Percentiles rank a stretch among this genome's conserved stretches.
These are phyloP conservation scores for Letharia columbiana DNA, from an alignment of 495 filamentous ascomycete species.

Conservation along the genomic window DNA sequence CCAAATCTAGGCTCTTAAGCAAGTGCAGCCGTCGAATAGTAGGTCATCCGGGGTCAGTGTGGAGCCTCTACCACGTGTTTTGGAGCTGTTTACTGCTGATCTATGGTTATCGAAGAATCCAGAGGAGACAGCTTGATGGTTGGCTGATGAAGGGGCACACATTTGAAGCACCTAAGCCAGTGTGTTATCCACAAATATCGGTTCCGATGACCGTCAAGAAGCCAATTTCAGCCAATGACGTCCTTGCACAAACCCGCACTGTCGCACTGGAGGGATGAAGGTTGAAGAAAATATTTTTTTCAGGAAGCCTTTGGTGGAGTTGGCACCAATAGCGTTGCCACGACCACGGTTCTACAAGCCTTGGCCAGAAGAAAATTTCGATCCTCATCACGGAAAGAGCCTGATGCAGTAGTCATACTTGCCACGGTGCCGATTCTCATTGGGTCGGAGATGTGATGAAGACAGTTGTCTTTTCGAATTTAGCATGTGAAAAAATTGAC, in stretches of 20 bases:
- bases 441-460: no score
- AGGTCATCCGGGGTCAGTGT: slow-evolving; percentile 10
- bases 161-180: background rate
- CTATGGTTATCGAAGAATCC: background rate
- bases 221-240: background rate
- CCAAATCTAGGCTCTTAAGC: slow-evolving; percentile 25
- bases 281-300: slow-evolving; percentile 14
- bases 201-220: slow-evolving; percentile 4
- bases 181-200: background rate
- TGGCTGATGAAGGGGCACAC: background rate
- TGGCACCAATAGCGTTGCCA: no score
- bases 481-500: no score
- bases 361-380: background rate
- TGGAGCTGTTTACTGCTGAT: slow-evolving; percentile 14
- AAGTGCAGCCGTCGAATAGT: slow-evolving; percentile 26
- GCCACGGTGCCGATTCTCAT: no score
- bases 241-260: no score
- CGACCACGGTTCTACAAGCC: background rate
- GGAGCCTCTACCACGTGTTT: slow-evolving; percentile 11
- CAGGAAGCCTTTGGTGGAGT: no score
- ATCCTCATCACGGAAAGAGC: background rate
- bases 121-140: background rate
- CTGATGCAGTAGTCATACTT: background rate
- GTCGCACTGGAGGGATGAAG: slow-evolving; percentile 9
- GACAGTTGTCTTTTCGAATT: no score